These are phyloP conservation scores for Paecilomyces fulvus DNA, from an alignment of 2,329 filamentous ascomycete genomes.

Conservation along the genomic window DNA sequence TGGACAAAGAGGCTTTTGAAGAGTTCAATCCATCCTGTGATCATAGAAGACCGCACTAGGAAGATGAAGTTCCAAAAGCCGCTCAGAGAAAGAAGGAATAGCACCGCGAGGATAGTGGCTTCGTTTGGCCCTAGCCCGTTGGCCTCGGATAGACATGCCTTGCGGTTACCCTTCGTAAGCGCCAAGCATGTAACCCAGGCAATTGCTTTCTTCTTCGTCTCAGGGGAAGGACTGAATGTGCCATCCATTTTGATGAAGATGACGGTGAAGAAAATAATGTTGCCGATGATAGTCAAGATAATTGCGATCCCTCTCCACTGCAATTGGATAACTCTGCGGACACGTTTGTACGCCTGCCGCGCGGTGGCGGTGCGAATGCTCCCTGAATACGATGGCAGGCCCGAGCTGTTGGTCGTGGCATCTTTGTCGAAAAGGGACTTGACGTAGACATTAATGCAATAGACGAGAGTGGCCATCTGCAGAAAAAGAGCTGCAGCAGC, in stretches of 20 bases:
- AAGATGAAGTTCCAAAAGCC: slow-evolving; percentile 79
- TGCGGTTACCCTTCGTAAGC: slow-evolving; percentile 49
- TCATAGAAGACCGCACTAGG: slow-evolving; percentile 75
- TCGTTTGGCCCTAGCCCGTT: slow-evolving; percentile 60
- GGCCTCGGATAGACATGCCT: slow-evolving; percentile 56
- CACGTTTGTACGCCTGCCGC: slow-evolving; percentile 76
- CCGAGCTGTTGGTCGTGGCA: slow-evolving; percentile 58
- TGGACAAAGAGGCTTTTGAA: slow-evolving; percentile 41
- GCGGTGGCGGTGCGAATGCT: slow-evolving; percentile 75
- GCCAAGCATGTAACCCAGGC: slow-evolving; percentile 70
- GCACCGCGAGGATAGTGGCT: slow-evolving; percentile 67
- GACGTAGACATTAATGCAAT: slow-evolving; percentile 93
- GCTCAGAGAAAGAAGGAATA: slow-evolving; percentile 76
- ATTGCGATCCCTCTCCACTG: slow-evolving; percentile 93
- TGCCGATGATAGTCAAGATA: slow-evolving; percentile 78
- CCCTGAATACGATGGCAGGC: slow-evolving; percentile 64
- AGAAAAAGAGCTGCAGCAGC: slow-evolving; percentile 66
- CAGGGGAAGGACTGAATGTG: slow-evolving; percentile 50
- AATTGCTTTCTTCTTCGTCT: slow-evolving; percentile 47
- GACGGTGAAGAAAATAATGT: slow-evolving; percentile 89
- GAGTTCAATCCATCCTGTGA: slow-evolving; percentile 71
- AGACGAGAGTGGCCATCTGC: slow-evolving; percentile 76
- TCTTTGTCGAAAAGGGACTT: slow-evolving; percentile 69
- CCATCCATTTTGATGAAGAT: slow-evolving; percentile 85
- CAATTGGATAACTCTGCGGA: slow-evolving; percentile 76